Evolutionary conservation across 768 basidiomycete genomes (phyloP), one percentile per base, ranked within the genome.

Genomic region (Rhodocollybia butyracea): DNA sequence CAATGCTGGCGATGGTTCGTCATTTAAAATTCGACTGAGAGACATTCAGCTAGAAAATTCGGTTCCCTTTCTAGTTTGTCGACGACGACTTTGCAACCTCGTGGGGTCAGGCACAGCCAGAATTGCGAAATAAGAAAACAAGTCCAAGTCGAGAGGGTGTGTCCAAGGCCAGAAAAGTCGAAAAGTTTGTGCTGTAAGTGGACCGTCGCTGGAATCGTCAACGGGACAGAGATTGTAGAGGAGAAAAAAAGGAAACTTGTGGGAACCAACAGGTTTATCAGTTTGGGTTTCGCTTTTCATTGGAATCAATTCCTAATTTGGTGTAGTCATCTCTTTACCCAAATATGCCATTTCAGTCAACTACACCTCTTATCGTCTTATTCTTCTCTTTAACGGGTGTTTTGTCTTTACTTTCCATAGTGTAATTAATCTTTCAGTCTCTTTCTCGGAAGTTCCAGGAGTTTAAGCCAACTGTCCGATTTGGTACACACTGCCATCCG

Each of bases 11-110:
- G 75, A 70, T 40, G 86, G 79, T 60, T 88, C 84, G 72, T 89
- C 83, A 72, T 91, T 91, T 72, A 91, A 83, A 59, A 91, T 90
- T 61, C 83, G 79, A 63, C 83, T 84, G 68, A 91, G 82, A 48
- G 89, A 90, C 88, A 91, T 91, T 47, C 43, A 42, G 29, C 22
- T 6, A 39, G 43, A 46, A 45, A 59, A 5, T 26, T 50, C 10
- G 8, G 32, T n/a, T 15, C 31, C 21, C 24, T 15, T 50, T 50
- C 48, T 50, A 12, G 31, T 50, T 36, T 32, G 26, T 45, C 48
- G 55, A 53, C 22, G 30, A 46, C 46, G 51, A 54, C 32, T 56
- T 39, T 43, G 30, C 52, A 42, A 61, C 70, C 68, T 73, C 71
- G 76, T 74, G 72, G 68, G 75, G 72, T 66, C 63, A 59, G 43